phyloP scores from a whole-genome alignment of 495 filamentous ascomycete genomes.

The Penicillium malachiteum region DNA sequence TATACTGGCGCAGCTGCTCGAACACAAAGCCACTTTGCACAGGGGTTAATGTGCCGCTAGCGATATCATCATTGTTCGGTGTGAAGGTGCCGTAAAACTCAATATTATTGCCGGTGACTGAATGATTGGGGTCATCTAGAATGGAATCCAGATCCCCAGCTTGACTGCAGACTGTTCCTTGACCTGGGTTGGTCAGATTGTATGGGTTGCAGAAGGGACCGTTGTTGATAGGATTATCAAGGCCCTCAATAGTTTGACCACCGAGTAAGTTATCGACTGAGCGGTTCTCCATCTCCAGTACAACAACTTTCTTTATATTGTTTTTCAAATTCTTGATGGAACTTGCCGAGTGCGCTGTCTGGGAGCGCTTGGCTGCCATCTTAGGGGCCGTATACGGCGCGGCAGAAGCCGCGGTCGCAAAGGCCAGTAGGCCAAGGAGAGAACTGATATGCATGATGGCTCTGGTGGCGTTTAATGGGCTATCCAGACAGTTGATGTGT shows the following conservation, averaged over 20 bases:
- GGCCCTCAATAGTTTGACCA: conserved; percentile 24
- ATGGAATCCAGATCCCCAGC: conserved; percentile 42
- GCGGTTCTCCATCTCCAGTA: conserved; percentile 11
- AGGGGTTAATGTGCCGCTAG: conserved; percentile 24
- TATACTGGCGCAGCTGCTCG: conserved; percentile 38
- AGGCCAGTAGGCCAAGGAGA: conserved; percentile 32
- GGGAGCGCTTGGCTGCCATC: not conserved
- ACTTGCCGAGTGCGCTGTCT: conserved; percentile 11
- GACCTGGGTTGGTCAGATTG: conserved; percentile 36
- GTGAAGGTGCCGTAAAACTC: conserved; percentile 45
- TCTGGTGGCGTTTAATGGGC: not conserved
- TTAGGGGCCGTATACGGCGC: conserved; percentile 6
- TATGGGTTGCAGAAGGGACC: conserved; percentile 42
- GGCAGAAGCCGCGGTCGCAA: conserved; percentile 28
- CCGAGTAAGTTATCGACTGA: conserved; percentile 10
- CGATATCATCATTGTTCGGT: conserved; percentile 39
- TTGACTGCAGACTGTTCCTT: conserved; percentile 33
- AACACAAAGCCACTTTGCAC: conserved; percentile 46
- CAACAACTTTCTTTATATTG: conserved; percentile 11
- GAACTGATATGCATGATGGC: conserved; percentile 27
- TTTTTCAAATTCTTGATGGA: conserved; percentile 32
- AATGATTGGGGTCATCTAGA: conserved; percentile 49
- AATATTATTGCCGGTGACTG: conserved; percentile 48
- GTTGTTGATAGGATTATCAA: conserved; percentile 44
- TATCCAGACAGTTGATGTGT: not conserved